These are phyloP conservation scores for Ochromonas danica DNA, from an alignment of 108 stramenopile genomes.

Conservation along the genomic window DNA sequence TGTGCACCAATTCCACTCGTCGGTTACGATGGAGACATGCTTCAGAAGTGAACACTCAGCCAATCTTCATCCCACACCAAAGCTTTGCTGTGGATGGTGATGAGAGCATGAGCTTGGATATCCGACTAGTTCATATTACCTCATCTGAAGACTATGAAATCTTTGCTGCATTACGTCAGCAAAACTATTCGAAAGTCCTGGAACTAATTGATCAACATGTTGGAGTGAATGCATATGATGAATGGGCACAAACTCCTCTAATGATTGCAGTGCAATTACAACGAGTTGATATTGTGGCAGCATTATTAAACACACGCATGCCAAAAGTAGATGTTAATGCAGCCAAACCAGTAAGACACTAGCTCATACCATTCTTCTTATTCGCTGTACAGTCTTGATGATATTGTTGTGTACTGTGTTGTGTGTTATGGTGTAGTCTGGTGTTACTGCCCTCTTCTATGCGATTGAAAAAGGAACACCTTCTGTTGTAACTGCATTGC, in stretches of 20 bases:
- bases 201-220: conserved; percentile 11
- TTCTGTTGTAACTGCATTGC: background rate
- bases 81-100: background rate
- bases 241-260: conserved; percentile 27
- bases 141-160: conserved; percentile 7
- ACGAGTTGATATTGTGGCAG: background rate
- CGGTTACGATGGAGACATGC: background rate
- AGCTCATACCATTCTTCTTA: background rate
- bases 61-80: background rate
- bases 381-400: too few relatives aligned
- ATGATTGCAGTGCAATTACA: conserved; percentile 18
- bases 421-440: conserved; percentile 8
- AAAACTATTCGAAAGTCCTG: background rate
- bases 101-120: background rate
- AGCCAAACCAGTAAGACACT: conserved; percentile 18
- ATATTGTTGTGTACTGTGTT: background rate
- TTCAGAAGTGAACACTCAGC: background rate
- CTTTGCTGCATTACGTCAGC: background rate
- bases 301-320: conserved; percentile 21
- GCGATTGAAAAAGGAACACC: conserved; percentile 20
- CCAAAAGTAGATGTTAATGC: conserved; percentile 27
- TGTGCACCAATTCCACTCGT: conserved; percentile 23
- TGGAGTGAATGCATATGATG: conserved; percentile 32
- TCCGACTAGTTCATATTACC: conserved; percentile 22
- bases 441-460: conserved; percentile 32